Evolutionary conservation across 345 rosid genomes (phyloP).

Genomic region (Citrus reticulata): DNA sequence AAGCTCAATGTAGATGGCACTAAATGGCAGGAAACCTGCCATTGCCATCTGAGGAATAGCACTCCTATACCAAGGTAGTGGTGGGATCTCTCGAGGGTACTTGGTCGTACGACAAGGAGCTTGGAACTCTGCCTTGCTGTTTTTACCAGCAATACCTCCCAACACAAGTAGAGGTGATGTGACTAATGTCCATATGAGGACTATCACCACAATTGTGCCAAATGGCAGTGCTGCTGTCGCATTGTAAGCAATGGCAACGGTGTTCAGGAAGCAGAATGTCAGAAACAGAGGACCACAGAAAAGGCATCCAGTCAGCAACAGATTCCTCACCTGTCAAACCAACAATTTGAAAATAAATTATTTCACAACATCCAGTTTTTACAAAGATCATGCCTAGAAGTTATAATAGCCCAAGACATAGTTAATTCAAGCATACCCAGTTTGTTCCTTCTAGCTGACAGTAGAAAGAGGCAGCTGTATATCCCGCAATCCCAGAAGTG

Average conservation of each 20-base stretch:
- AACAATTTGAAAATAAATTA: background rate
- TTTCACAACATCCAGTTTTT: background rate
- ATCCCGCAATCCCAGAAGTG: slow-evolving; percentile 89
- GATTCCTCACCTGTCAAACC: slow-evolving; percentile 64
- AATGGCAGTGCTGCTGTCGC: slow-evolving; percentile 89
- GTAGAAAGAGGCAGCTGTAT: slow-evolving; percentile 75
- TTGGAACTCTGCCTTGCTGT: slow-evolving; percentile 88
- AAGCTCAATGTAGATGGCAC: slow-evolving; percentile 85
- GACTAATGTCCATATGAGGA: slow-evolving; percentile 81
- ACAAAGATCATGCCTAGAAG: background rate
- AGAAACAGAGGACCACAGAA: slow-evolving; percentile 91
- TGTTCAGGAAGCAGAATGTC: slow-evolving; percentile 86
- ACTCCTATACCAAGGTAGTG: slow-evolving; percentile 80
- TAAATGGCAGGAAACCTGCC: slow-evolving; percentile 82
- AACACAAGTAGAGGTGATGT: slow-evolving; percentile 81
- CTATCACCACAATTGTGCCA: slow-evolving; percentile 82
- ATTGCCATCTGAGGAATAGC: slow-evolving; percentile 90
- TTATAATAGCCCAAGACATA: background rate
- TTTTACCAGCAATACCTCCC: slow-evolving; percentile 95
- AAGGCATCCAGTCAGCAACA: slow-evolving; percentile 76
- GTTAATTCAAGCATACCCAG: slow-evolving; percentile 50
- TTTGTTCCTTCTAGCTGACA: slow-evolving; percentile 89
- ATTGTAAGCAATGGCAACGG: slow-evolving; percentile 76
- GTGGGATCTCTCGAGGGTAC: slow-evolving; percentile 80
- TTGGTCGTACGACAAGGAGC: slow-evolving; percentile 89